phyloP scores from a whole-genome alignment of 371 early-diverging fungal genomes.

The Phascolomyces articulosus region DNA sequence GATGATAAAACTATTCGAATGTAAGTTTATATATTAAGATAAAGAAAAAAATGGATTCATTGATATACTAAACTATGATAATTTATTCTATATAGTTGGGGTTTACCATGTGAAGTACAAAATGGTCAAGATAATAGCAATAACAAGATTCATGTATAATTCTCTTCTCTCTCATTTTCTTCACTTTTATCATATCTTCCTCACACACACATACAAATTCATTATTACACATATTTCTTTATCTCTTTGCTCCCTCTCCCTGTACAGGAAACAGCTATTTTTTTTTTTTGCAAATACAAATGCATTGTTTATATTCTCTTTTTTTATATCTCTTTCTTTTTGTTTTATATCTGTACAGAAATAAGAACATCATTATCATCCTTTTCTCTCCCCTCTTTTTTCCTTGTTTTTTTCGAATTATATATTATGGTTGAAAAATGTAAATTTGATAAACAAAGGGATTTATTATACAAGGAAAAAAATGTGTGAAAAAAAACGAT shows the following conservation, averaged over 20 bases:
- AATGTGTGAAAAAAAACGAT: not conserved
- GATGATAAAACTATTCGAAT: conserved; percentile 94
- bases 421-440: not conserved
- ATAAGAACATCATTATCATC: not conserved
- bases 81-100: not conserved
- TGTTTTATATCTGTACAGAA: conserved; percentile 4
- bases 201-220: too few relatives aligned
- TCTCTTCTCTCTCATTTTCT: not conserved
- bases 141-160: not conserved
- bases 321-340: conserved; percentile 1
- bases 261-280: not conserved
- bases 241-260: not conserved
- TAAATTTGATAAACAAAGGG: not conserved
- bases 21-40: conserved; percentile 53
- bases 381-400: not conserved
- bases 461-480: not conserved
- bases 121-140: not conserved
- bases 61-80: not conserved
- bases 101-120: not conserved
- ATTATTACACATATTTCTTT: too few relatives aligned
- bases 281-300: too few relatives aligned
- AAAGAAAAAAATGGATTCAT: not conserved
- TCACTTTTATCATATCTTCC: not conserved
- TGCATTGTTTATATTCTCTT: not conserved
- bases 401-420: not conserved